These are phyloP conservation scores for Chlorella vulgaris DNA, from an alignment of 139 green algal genomes.

Conservation along the genomic window DNA sequence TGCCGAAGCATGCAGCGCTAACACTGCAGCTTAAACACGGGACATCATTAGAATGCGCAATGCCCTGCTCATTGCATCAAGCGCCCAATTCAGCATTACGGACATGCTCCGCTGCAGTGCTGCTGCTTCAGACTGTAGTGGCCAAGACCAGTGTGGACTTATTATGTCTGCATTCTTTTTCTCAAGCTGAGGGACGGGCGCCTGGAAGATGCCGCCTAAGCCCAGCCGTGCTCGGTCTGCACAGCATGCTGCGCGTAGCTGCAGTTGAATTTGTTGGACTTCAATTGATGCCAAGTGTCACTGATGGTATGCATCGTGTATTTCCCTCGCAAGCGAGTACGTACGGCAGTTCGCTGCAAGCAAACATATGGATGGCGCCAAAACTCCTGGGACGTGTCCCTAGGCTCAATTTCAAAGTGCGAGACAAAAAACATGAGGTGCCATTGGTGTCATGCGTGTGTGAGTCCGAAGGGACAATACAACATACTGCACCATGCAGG, in stretches of 20 bases:
- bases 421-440: background rate
- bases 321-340: background rate
- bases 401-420: background rate
- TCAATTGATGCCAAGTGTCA: background rate
- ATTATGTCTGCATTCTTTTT: no score
- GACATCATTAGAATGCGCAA: background rate
- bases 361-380: slow-evolving; percentile 16
- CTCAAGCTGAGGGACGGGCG: background rate
- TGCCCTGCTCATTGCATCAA: background rate
- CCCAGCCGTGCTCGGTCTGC: background rate
- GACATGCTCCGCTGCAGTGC: background rate
- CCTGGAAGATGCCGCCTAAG: background rate
- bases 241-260: slow-evolving; percentile 37
- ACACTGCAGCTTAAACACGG: background rate
- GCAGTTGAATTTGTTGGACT: slow-evolving; percentile 21
- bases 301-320: background rate
- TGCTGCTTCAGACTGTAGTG: background rate
- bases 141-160: background rate
- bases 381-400: slow-evolving; percentile 27
- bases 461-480: no score
- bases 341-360: slow-evolving; percentile 21
- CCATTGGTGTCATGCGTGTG: no score
- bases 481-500: no score
- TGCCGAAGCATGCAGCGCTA: background rate
- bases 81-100: background rate